A percentile compares a stretch with the other conserved stretches of the same genome.
Conservation (phyloP, 305 asterid species). For the Fraxinus velutina region DNA sequence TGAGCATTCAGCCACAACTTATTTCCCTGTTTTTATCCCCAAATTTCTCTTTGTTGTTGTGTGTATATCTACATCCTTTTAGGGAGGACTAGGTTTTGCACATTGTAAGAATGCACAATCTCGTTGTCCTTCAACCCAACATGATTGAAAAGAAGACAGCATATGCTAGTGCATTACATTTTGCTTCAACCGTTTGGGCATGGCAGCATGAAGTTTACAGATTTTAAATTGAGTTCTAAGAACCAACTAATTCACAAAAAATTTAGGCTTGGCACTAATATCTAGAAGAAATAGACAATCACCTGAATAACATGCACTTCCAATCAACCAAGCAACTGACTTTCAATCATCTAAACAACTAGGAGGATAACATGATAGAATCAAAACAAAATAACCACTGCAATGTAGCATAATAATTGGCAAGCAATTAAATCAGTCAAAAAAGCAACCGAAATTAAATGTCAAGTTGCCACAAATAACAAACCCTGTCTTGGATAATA, state of each 20-base stretch:
- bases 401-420: neutral
- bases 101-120: neutral
- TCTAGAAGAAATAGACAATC: too few relatives aligned
- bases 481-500: slow-evolving; percentile 44
- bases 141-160: neutral
- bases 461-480: neutral
- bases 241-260: neutral
- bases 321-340: neutral
- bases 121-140: neutral
- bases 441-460: neutral
- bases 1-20: neutral
- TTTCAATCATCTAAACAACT: neutral
- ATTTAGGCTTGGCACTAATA: neutral
- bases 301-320: neutral
- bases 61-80: too few relatives aligned
- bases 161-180: neutral
- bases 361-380: neutral
- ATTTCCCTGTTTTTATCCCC: too few relatives aligned
- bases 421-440: neutral
- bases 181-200: neutral
- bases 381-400: neutral
- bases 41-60: too few relatives aligned
- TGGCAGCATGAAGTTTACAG: neutral
- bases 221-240: neutral
- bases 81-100: neutral